Base-by-base conservation (phyloP, 1,284 basidiomycete species). In the Melampsora americana region DNA sequence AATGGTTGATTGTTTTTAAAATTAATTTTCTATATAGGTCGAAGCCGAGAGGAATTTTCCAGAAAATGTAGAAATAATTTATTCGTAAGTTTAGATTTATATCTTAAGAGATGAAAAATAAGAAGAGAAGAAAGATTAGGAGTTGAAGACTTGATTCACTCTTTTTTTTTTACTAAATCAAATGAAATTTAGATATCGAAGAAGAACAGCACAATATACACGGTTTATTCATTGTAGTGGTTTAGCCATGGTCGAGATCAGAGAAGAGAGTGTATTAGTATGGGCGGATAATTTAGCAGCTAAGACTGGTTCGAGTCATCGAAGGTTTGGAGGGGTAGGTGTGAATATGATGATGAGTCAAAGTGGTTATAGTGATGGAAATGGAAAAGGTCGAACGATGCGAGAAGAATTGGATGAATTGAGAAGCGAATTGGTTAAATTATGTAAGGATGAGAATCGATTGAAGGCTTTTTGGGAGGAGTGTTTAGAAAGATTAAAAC, bases 11-110 rank as follows among this genome's bases (percentile, higher is more conserved):
- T 61, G 14, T 26, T 61, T 32, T 28, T 61, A n/a, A n/a, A n/a
- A 6, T 61, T 61, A 18, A 6, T 26, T 18, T 32, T 26, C 23
- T 28, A 3, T 18, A 9, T 61, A 61, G 60, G 60, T 61, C 20
- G 73, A 76, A 65, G 73, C 73, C 9, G 66, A 76, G 42, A 35
- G 50, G 23, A 76, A 76, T 56, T 76, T 76, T 44, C 73, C 73
- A 1, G 59, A 66, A 32, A 59, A 61, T 62, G 66, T 76, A 4
- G 66, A 76, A n/a, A 46, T 76, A 9, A 35, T 64, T 50, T 76
- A 76, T 56, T 69, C 73, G 73, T 76, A 32, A 76, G 73, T 62
- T 60, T 7, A 20, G n/a, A 5, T 35, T 18, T 16, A 53, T n/a
- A n/a, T n/a, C n/a, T 65, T 35, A 23, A 56, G 20, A 26, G 48